Evolutionary conservation across 2,329 filamentous ascomycete species (phyloP), one percentile per base, ranked within the genome.

Genomic region (Ophiocordyceps robertsii): DNA sequence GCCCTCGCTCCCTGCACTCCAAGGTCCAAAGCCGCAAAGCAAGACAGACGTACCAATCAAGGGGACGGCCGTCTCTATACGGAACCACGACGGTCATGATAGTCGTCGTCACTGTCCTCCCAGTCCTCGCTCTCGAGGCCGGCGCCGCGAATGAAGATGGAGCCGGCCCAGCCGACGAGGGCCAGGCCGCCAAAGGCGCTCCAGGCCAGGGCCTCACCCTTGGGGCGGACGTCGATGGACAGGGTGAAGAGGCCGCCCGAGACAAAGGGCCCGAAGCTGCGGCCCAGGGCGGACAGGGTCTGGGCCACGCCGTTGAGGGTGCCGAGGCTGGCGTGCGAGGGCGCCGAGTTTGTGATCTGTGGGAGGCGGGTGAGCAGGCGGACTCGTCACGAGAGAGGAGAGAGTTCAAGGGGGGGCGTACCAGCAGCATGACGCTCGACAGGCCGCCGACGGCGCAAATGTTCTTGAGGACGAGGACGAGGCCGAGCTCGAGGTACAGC

Each of bases 271-370:
- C 92, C 92, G 0, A 87, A 75, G 37, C 89, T 88, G 46, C 92
- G 80, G 9, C 92, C 92, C 0, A 85, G 86, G 0, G 92, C 92
- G 0, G 87, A 94, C 0, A 98, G 76, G 0, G 88, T 95, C 61
- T 98, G 92, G 0, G 92, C 92, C 29, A 96, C 74, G 10, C 92
- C 92, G 55, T 98, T 95, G 24, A 98, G 71, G 0, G 86, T 88
- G 3, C 92, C 92, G 0, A 98, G 73, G 1, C 85, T 88, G 6
- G 83, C 80, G 59, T 90, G 77, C 8, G 89, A 87, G 0, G 88
- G 85, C 0, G 88, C 86, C 1, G 85, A 93, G 54, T 98, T 98
- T 32, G 88, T 96, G 50, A 98, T 89, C 84, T 90, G 17, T n/a
- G 2, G 4, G 12, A 3, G 3, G 40, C 12, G 6, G 7, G 17